phyloP scores from a whole-genome alignment of 2,329 filamentous ascomycete species.

The Keithomyces neogunnii region DNA sequence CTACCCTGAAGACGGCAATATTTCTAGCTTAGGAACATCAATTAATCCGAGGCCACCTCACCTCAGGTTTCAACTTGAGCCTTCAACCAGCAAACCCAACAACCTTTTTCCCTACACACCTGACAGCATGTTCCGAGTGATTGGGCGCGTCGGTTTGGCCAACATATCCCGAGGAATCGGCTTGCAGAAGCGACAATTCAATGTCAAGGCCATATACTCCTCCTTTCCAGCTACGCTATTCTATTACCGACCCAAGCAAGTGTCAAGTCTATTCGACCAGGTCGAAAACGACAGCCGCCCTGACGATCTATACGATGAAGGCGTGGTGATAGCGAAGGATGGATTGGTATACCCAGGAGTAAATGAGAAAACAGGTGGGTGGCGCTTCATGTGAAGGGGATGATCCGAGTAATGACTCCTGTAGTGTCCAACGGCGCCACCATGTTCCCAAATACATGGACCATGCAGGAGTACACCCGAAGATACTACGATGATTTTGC shows the following conservation, averaged over 20 bases:
- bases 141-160: no score
- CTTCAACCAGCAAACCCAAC: no score
- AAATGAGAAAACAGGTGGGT: neutral
- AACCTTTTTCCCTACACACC: no score
- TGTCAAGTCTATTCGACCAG: conserved; percentile 7
- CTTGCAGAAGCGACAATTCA: neutral
- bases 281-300: neutral
- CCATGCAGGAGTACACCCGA: conserved; percentile 6
- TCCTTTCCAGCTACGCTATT: conserved; percentile 8
- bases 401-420: neutral
- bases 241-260: conserved; percentile 7
- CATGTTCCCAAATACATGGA: conserved; percentile 8
- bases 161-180: no score
- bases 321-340: conserved; percentile 2
- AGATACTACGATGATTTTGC: conserved; percentile 4
- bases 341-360: conserved; percentile 11
- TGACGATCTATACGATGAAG: conserved; percentile 6
- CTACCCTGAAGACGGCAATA: no score
- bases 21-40: no score
- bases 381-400: neutral
- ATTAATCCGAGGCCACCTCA: no score
- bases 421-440: conserved; percentile 6
- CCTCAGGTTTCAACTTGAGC: no score
- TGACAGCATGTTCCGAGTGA: no score
- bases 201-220: conserved; percentile 11